Percentiles rank a stretch among this genome's conserved stretches.
These are phyloP conservation scores for Leccinum uliginosum DNA, from an alignment of 768 basidiomycete genomes.

Conservation along the genomic window DNA sequence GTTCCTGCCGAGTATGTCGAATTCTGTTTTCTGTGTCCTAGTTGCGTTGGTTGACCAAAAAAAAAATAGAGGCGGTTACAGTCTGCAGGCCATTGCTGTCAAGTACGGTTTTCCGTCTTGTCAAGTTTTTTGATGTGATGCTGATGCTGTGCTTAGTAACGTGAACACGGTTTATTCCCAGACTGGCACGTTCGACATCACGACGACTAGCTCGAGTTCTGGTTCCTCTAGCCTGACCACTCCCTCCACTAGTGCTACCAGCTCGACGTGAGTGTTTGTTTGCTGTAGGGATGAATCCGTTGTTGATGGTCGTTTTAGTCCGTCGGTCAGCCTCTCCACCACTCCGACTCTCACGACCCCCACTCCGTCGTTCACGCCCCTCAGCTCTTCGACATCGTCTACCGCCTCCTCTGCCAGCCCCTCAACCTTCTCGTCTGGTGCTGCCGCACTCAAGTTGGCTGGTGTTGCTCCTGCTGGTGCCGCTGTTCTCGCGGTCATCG, in stretches of 20 bases:
- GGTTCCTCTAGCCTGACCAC: neutral
- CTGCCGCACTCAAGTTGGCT: conserved; percentile 29
- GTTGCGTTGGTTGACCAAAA: neutral
- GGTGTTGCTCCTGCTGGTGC: conserved; percentile 34
- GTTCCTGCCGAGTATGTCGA: conserved; percentile 41
- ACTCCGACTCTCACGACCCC: conserved; percentile 13
- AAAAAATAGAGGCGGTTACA: conserved; percentile 43
- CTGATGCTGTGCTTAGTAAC: conserved; percentile 30
- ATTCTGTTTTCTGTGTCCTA: neutral
- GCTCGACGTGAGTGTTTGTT: conserved; percentile 9
- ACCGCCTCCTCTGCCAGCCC: conserved; percentile 22
- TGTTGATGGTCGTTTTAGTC: conserved; percentile 2
- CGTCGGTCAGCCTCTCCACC: neutral
- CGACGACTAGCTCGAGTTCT: neutral
- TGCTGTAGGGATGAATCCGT: fast-evolving
- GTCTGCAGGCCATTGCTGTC: conserved; percentile 41
- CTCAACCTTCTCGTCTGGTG: conserved; percentile 19
- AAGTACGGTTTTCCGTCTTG: conserved; percentile 27
- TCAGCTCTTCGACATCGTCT: neutral
- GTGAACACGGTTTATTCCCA: conserved; percentile 41
- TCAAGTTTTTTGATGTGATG: neutral
- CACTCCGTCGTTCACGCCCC: neutral
- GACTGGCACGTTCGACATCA: conserved; percentile 41
- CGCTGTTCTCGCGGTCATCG: conserved; percentile 41
- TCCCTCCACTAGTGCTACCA: conserved; percentile 2